phyloP scores from a whole-genome alignment of 176 grass and related monocot species.

The Calamus simplicifolius region DNA sequence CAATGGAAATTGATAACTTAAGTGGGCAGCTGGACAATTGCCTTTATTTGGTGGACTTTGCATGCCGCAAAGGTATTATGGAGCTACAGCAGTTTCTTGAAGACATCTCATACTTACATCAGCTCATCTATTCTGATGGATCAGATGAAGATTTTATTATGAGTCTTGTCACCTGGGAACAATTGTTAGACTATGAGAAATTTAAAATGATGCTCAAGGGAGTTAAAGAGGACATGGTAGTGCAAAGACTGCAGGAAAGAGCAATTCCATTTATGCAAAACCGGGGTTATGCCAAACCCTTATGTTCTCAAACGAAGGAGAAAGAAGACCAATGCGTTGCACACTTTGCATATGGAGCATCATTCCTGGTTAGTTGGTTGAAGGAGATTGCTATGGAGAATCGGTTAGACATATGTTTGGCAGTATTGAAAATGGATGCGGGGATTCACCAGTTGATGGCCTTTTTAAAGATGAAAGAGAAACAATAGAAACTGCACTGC shows the following conservation, averaged over 20 bases:
- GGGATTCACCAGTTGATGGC: slow-evolving; percentile 60
- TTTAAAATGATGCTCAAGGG: slow-evolving; percentile 88
- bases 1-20: slow-evolving; percentile 89
- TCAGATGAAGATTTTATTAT: slow-evolving; percentile 51
- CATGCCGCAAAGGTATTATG: slow-evolving; percentile 59
- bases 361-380: slow-evolving; percentile 74
- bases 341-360: slow-evolving; percentile 24
- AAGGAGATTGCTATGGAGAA: slow-evolving; percentile 76
- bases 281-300: slow-evolving; percentile 13
- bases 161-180: slow-evolving; percentile 68
- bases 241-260: slow-evolving; percentile 60
- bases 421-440: slow-evolving; percentile 79
- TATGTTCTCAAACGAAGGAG: slow-evolving; percentile 23
- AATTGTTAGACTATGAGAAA: slow-evolving; percentile 67
- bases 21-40: slow-evolving; percentile 94
- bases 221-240: slow-evolving; percentile 60
- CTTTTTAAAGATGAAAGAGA: slow-evolving; percentile 69
- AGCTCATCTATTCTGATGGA: slow-evolving; percentile 67
- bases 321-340: neutral
- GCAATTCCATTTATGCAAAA: slow-evolving; percentile 86
- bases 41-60: slow-evolving; percentile 66
- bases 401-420: slow-evolving; percentile 55
- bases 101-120: slow-evolving; percentile 69
- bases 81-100: slow-evolving; percentile 62
- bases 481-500: slow-evolving; percentile 63